Percentiles rank a stretch among this genome's conserved stretches.
These are phyloP conservation scores for Sporothrix protearum DNA, from an alignment of 2,329 filamentous ascomycete genomes.

Conservation along the genomic window DNA sequence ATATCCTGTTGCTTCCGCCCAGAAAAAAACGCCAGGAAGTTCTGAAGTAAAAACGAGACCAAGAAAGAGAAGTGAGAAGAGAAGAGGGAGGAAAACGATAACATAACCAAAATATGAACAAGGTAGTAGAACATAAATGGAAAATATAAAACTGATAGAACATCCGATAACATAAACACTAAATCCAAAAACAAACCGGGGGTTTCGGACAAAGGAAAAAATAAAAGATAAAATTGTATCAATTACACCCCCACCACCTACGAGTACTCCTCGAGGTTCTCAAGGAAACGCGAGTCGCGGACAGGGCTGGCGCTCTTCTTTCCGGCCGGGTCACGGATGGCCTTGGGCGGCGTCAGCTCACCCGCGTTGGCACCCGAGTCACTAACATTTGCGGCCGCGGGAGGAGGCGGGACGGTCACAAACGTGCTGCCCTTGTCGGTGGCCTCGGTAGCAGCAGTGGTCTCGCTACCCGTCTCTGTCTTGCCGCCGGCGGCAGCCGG, in stretches of 20 bases:
- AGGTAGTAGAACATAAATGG: background rate
- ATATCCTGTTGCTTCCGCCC: constrained; percentile 17
- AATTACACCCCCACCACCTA: background rate
- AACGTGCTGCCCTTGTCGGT: constrained; percentile 15
- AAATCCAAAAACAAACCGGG: background rate
- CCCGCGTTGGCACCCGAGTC: constrained; percentile 29
- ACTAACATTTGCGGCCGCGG: constrained; percentile 20
- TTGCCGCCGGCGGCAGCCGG: background rate
- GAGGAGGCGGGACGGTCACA: constrained; percentile 13
- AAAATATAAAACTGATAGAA: background rate
- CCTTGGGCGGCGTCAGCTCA: constrained; percentile 30
- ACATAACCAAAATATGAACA: background rate
- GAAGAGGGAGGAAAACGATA: background rate
- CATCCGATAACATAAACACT: background rate
- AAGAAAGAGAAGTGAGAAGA: background rate
- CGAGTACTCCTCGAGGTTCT: constrained; percentile 41
- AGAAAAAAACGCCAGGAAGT: constrained; percentile 10
- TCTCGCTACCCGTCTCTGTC: constrained; percentile 7
- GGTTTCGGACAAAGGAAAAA: background rate
- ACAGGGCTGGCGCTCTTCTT: constrained; percentile 41
- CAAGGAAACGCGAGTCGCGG: constrained; percentile 49
- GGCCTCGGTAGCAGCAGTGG: background rate
- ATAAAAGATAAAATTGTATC: background rate
- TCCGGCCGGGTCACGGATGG: constrained; percentile 31
- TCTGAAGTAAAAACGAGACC: background rate